Evolutionary conservation across 257 asterid species (phyloP).

Genomic region (Anisodus acutangulus): DNA sequence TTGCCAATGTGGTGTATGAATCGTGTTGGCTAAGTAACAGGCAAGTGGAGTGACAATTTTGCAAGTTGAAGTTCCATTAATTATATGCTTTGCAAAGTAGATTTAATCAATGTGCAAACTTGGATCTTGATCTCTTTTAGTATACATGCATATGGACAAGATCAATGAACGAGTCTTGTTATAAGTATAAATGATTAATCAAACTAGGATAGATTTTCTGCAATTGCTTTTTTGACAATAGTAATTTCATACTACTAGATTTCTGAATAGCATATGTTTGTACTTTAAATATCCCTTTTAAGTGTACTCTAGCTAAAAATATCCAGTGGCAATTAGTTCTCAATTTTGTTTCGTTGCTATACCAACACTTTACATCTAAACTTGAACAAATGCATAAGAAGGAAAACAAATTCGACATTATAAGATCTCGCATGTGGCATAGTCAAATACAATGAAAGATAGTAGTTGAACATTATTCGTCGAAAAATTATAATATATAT

Average conservation of each 20-base stretch:
- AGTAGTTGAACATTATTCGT: no score
- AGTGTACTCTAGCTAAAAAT: background rate
- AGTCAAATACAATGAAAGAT: no score
- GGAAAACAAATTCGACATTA: background rate
- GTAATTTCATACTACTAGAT: no score
- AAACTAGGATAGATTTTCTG: background rate
- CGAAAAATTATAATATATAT: no score
- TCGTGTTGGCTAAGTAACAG: no score
- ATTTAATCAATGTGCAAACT: background rate
- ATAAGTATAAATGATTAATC: background rate
- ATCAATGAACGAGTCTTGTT: background rate
- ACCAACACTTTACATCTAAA: background rate
- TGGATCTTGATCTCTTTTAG: background rate
- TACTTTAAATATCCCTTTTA: no score
- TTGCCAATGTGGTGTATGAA: no score
- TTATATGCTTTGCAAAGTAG: background rate
- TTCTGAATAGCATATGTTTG: no score
- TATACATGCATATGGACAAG: background rate
- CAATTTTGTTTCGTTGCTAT: background rate
- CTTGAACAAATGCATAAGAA: no score
- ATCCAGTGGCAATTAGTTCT: background rate
- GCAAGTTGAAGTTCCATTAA: constrained; percentile 7
- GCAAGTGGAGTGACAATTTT: background rate
- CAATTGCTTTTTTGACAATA: background rate
- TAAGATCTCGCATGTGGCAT: no score